Evolutionary conservation across 2,329 filamentous ascomycete species (phyloP).

Genomic region (Colletotrichum salicis): DNA sequence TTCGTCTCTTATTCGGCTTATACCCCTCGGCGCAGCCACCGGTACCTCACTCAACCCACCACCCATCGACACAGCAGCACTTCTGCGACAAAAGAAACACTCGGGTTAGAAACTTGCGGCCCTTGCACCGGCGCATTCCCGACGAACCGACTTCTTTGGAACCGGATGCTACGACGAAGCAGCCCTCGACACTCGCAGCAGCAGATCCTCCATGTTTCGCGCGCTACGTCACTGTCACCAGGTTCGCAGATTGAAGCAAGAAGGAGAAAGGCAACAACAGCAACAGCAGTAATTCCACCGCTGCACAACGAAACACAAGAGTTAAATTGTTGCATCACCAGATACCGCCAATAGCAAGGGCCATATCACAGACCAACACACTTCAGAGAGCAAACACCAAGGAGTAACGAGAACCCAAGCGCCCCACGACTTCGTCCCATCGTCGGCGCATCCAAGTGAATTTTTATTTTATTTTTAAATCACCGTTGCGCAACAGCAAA

Average conservation of each 20-base stretch:
- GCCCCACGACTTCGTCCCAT: not conserved
- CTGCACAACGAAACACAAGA: not conserved
- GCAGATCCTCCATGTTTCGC: constrained; percentile 6
- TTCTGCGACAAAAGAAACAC: constrained; percentile 5
- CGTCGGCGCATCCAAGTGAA: constrained; percentile 1
- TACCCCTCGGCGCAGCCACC: not conserved
- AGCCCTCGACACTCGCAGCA: not conserved
- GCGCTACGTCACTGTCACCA: constrained; percentile 27
- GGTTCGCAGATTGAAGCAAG: constrained; percentile 21
- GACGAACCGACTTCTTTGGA: not conserved
- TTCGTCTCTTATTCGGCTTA: constrained; percentile 26
- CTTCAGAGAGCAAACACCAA: not conserved
- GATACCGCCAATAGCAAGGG: not conserved
- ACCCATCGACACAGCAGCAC: not conserved
- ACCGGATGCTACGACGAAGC: constrained; percentile 3
- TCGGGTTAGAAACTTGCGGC: not conserved
- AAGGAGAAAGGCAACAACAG: not conserved
- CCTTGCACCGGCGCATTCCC: constrained; percentile 1
- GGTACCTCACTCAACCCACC: not conserved
- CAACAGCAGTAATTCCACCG: no score
- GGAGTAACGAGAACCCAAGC: not conserved
- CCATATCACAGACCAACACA: not conserved
- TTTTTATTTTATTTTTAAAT: not conserved
- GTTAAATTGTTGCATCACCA: not conserved
- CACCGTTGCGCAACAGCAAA: not conserved